These are phyloP conservation scores for Russula virescens DNA, from an alignment of 768 basidiomycete genomes.

Conservation along the genomic window DNA sequence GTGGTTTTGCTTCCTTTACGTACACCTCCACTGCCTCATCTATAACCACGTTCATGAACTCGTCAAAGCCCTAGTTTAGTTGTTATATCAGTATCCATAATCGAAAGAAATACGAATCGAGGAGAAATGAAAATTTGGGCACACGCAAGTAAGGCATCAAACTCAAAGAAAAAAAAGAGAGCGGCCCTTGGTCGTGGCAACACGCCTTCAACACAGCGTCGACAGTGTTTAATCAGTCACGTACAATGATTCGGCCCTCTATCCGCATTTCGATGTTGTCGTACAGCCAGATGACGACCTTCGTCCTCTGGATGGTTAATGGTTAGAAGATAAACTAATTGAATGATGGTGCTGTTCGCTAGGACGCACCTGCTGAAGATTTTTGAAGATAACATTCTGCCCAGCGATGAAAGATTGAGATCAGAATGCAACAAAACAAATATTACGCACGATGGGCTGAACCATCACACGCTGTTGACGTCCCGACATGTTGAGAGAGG, in stretches of 20 bases:
- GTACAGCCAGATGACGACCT: constrained; percentile 91
- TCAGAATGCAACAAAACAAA: constrained; percentile 5
- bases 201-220: constrained; percentile 37
- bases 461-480: constrained; percentile 98
- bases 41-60: constrained; percentile 98
- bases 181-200: constrained; percentile 34
- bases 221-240: constrained; percentile 37
- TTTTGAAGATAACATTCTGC: constrained; percentile 98
- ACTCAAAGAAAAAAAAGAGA: constrained; percentile 9
- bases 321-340: constrained; percentile 18
- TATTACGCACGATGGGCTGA: constrained; percentile 86
- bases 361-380: constrained; percentile 70
- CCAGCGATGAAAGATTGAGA: constrained; percentile 21
- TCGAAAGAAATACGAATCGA: background rate
- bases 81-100: constrained; percentile 14
- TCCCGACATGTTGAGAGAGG: constrained; percentile 64
- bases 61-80: constrained; percentile 84
- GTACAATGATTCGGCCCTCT: constrained; percentile 91
- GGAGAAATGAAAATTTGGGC: constrained; percentile 10
- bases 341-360: background rate
- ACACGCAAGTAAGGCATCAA: background rate
- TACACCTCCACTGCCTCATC: constrained; percentile 92
- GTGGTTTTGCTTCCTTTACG: constrained; percentile 82
- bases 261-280: constrained; percentile 97
- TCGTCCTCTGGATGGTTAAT: constrained; percentile 51